Base-by-base conservation (phyloP, 2,329 filamentous ascomycete species). In the Kalmusia sp. region DNA sequence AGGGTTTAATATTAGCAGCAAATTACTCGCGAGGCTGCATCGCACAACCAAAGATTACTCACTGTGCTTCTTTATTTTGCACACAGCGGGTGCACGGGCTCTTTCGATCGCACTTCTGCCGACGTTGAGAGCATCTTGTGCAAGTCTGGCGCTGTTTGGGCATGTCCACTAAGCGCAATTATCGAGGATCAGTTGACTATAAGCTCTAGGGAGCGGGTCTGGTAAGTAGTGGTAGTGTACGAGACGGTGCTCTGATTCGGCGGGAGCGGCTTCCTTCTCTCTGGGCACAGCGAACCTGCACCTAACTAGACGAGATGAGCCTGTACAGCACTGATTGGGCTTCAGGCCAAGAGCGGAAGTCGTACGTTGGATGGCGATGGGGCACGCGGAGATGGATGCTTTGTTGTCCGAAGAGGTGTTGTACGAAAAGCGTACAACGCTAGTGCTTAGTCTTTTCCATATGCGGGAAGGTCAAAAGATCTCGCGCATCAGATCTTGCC, bases 21-120 rank as follows among this genome's bases (percentile, higher is more conserved):
- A 25, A 27, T 21, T 4, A n/a, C 17, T n/a, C 22, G 2, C 2
- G 28, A 21, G 21, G 5, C 14, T 7, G 22, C 12, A 46, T 3
- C 17, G 30, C 31, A 17, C 3, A 15, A 25, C 3, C 17, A 14
- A 15, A 8, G 4, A 28, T 15, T 22, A 37, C 44, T 47, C 12
- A 47, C 44, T 72, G 65, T 11, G 57, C 57, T 54, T 72, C 68
- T 25, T 67, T 67, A 46, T 73, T 70, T 30, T 64, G 63, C 2
- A 70, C 53, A 38, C 70, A 73, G 48, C 70, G 57, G 11, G 55
- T 51, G 43, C 65, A 65, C 19, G 59, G 60, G 3, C 44, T 54
- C 49, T 69, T 70, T 8, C 69, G 62, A 55, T 73, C 69, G 44
- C 70, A 73, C 54, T 70, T 70, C 39, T 72, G 69, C 21, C 69